phyloP scores from a whole-genome alignment of 2,329 filamentous ascomycete species.

The Aspergillus melleus region DNA sequence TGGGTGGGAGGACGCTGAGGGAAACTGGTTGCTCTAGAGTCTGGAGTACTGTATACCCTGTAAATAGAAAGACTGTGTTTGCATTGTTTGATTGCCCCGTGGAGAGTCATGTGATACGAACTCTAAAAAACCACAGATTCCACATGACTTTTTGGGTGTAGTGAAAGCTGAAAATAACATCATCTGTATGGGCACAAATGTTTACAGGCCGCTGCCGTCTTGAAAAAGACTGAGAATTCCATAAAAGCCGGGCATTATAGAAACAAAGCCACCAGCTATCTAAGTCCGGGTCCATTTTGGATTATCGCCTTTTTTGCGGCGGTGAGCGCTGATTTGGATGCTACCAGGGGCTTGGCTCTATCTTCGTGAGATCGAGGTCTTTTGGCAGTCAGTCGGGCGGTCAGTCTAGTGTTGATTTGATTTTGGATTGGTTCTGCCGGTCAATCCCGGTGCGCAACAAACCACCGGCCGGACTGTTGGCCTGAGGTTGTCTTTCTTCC shows the following conservation, averaged over 20 bases:
- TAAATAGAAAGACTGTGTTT: not conserved
- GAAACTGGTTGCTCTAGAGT: not conserved
- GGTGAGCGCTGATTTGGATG: not conserved
- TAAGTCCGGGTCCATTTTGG: not conserved
- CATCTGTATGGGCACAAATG: not conserved
- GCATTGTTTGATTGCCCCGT: not conserved
- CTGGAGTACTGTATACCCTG: not conserved
- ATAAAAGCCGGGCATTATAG: not conserved
- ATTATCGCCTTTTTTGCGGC: not conserved
- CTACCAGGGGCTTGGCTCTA: not conserved
- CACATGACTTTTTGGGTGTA: not conserved
- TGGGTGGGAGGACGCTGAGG: constrained; percentile 14
- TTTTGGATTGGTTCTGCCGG: not conserved
- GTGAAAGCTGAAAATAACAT: not conserved
- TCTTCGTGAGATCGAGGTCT: not conserved
- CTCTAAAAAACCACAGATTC: not conserved
- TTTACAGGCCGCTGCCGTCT: not conserved
- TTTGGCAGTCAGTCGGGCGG: not conserved
- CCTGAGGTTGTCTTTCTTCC: not conserved
- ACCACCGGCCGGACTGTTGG: not conserved
- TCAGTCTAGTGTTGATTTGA: not conserved
- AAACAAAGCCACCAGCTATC: not conserved
- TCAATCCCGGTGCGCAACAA: not conserved
- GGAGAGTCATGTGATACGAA: not conserved
- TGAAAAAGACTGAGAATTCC: not conserved